phyloP scores from a whole-genome alignment of 192 early-diverging fungal genomes.

The Mortierella claussenii region DNA sequence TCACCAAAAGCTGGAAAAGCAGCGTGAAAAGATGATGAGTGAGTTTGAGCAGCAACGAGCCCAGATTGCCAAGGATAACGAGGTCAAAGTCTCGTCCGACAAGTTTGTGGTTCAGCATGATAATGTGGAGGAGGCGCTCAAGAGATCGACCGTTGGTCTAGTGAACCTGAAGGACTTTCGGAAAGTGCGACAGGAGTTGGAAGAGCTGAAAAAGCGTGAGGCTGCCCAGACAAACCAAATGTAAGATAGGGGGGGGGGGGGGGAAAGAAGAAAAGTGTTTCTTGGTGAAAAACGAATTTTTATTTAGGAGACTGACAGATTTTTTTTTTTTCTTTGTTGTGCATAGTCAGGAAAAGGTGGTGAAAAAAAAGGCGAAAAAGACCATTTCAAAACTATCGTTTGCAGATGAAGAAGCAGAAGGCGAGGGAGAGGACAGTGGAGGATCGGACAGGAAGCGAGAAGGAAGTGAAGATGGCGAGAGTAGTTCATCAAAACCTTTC shows the following conservation, averaged over 20 bases:
- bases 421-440: constrained; percentile 21
- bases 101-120: constrained; percentile 84
- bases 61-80: constrained; percentile 78
- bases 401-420: constrained; percentile 69
- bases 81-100: constrained; percentile 74
- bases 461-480: constrained; percentile 18
- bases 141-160: constrained; percentile 89
- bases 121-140: constrained; percentile 85
- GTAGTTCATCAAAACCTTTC: constrained; percentile 21
- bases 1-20: constrained; percentile 73
- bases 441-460: constrained; percentile 3
- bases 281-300: neutral
- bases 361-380: constrained; percentile 75
- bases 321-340: neutral
- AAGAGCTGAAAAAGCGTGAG: constrained; percentile 82
- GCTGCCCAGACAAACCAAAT: constrained; percentile 69
- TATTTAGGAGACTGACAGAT: too few relatives aligned
- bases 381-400: constrained; percentile 80
- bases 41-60: constrained; percentile 77
- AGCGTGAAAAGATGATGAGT: constrained; percentile 73
- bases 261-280: too few relatives aligned
- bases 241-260: constrained; percentile 33
- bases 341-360: constrained; percentile 60
- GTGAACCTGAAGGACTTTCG: constrained; percentile 92
- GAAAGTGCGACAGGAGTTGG: constrained; percentile 81